Evolutionary conservation across 495 filamentous ascomycete species (phyloP).

Genomic region (Penicillium macrosclerotiorum): DNA sequence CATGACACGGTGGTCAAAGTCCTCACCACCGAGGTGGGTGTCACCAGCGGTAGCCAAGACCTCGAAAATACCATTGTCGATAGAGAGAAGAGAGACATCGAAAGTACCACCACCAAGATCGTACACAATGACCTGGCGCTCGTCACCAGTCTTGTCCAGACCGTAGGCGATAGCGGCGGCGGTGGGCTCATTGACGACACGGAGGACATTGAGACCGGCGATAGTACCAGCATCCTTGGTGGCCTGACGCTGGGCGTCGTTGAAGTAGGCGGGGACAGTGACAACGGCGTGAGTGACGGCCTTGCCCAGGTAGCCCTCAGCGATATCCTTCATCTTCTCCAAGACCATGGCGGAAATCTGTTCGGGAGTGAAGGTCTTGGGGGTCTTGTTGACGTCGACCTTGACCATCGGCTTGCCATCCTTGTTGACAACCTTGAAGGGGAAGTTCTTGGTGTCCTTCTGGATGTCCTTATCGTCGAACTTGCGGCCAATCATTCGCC

Average conservation of each 20-base stretch:
- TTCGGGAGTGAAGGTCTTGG: constrained; percentile 81
- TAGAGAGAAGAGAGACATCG: constrained; percentile 97
- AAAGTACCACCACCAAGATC: constrained; percentile 99
- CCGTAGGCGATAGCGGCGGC: constrained; percentile 96
- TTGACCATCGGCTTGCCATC: constrained; percentile 79
- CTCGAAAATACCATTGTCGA: constrained; percentile 97
- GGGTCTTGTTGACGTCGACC: constrained; percentile 69
- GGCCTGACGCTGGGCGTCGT: constrained; percentile 95
- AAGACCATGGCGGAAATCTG: constrained; percentile 82
- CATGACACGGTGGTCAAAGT: constrained; percentile 98
- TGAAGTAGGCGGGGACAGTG: constrained; percentile 97
- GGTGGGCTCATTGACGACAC: constrained; percentile 96
- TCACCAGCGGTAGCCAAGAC: constrained; percentile 98
- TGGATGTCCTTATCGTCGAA: constrained; percentile 83
- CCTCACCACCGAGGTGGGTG: constrained; percentile 98
- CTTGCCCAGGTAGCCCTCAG: constrained; percentile 85
- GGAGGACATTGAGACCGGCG: constrained; percentile 89
- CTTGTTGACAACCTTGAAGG: constrained; percentile 79
- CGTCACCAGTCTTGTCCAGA: constrained; percentile 80
- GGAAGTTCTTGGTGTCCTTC: constrained; percentile 84
- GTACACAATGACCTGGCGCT: constrained; percentile 92
- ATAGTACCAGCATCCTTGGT: constrained; percentile 98
- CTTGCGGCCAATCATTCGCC: constrained; percentile 89
- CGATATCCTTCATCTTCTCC: constrained; percentile 93
- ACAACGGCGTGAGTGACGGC: constrained; percentile 93